Conservation (phyloP, 805 yeast species). For the Candida boleticola region DNA sequence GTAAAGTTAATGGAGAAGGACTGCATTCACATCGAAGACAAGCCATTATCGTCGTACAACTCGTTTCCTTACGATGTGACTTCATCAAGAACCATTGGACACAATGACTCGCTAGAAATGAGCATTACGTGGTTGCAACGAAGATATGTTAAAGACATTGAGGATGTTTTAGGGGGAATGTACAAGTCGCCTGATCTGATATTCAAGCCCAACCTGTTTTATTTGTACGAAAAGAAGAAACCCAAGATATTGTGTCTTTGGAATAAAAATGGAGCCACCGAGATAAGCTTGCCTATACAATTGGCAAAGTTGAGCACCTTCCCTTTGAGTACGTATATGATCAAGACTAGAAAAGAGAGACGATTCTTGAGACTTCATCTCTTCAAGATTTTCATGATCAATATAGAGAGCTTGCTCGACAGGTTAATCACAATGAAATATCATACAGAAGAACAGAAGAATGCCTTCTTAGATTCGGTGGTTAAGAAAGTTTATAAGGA, state of each 20-base stretch:
- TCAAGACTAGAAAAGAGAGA: slow-evolving; percentile 6
- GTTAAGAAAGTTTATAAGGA: slow-evolving; percentile 25
- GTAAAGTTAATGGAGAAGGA: slow-evolving; percentile 4
- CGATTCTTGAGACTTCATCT: slow-evolving; percentile 20
- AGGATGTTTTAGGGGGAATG: slow-evolving; percentile 14
- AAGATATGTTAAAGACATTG: slow-evolving; percentile 12
- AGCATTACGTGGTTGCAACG: not conserved
- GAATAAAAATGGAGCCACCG: slow-evolving; percentile 4
- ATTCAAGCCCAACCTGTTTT: slow-evolving; percentile 30
- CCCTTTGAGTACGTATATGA: slow-evolving; percentile 9
- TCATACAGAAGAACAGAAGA: slow-evolving; percentile 24
- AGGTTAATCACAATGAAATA: slow-evolving; percentile 36
- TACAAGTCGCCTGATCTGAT: not conserved
- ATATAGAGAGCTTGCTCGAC: slow-evolving; percentile 38
- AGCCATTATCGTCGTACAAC: not conserved
- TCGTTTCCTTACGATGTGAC: not conserved
- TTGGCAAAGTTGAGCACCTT: slow-evolving; percentile 4
- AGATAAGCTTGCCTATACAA: slow-evolving; percentile 5
- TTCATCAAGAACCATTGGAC: not conserved
- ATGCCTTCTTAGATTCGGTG: slow-evolving; percentile 25
- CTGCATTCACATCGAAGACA: slow-evolving; percentile 1
- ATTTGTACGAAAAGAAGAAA: slow-evolving; percentile 23
- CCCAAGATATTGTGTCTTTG: slow-evolving; percentile 4
- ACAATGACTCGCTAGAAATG: not conserved
- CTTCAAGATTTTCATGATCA: slow-evolving; percentile 34